Evolutionary conservation across 495 filamentous ascomycete species (phyloP).

Genomic region (Hypoxylon fuscum): DNA sequence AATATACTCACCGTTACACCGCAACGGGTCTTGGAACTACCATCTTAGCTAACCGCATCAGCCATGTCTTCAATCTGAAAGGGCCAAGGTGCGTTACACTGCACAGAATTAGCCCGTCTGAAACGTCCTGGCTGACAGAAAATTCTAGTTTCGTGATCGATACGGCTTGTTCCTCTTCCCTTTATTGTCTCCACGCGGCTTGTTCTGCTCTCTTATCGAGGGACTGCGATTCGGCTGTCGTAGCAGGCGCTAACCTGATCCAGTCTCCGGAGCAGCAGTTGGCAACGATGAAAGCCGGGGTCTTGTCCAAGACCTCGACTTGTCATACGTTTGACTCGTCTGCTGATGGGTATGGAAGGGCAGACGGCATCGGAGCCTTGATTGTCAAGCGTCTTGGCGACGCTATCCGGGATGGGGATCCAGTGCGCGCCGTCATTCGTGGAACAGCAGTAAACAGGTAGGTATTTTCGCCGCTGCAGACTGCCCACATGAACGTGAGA

Average conservation of each 20-base stretch:
- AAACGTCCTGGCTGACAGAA: too few species aligned
- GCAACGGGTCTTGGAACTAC: slow-evolving; percentile 61
- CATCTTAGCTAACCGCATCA: slow-evolving; percentile 64
- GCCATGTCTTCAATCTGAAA: slow-evolving; percentile 59
- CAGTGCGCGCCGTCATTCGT: slow-evolving; percentile 59
- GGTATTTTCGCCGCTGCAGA: too few species aligned
- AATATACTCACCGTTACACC: slow-evolving; percentile 51
- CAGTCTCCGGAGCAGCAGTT: slow-evolving; percentile 47
- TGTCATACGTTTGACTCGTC: slow-evolving; percentile 54
- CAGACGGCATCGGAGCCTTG: slow-evolving; percentile 39
- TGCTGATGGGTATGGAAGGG: slow-evolving; percentile 46
- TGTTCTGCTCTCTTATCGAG: slow-evolving; percentile 44
- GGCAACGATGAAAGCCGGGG: slow-evolving; percentile 47
- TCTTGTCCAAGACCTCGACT: slow-evolving; percentile 51
- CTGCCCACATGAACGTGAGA: too few species aligned
- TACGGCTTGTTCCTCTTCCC: slow-evolving; percentile 59
- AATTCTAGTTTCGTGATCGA: slow-evolving; percentile 61
- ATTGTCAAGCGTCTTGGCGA: slow-evolving; percentile 57
- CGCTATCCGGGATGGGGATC: slow-evolving; percentile 55
- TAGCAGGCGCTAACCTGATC: slow-evolving; percentile 51
- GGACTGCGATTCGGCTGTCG: slow-evolving; percentile 53
- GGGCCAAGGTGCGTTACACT: slow-evolving; percentile 47
- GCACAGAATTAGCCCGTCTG: slow-evolving; percentile 46
- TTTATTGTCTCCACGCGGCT: slow-evolving; percentile 50
- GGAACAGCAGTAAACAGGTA: slow-evolving; percentile 53